These are phyloP conservation scores for Porodaedalea pini DNA, from an alignment of 1,284 basidiomycete species.

Conservation along the genomic window DNA sequence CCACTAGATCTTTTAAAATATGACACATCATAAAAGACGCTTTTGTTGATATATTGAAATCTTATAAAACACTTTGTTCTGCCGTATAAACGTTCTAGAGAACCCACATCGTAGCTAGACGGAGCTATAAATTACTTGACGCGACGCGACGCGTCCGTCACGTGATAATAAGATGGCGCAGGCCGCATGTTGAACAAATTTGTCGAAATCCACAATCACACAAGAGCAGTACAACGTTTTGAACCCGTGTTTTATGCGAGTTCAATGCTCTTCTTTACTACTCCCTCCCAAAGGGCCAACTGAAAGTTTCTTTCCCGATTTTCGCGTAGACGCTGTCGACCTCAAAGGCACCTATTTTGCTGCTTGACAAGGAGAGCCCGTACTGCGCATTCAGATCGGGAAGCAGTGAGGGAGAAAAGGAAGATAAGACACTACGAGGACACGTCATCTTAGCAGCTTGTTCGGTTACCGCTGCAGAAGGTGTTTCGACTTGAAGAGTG, in stretches of 20 bases:
- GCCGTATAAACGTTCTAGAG: too few relatives aligned
- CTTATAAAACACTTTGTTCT: too few relatives aligned
- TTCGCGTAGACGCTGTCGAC: conserved; percentile 24
- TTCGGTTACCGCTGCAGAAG: background rate
- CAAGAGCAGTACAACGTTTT: too few relatives aligned
- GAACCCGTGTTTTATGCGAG: too few relatives aligned
- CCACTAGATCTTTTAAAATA: too few relatives aligned
- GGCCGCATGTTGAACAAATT: too few relatives aligned
- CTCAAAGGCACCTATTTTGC: conserved; percentile 22
- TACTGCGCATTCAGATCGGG: conserved; percentile 19
- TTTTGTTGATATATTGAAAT: too few relatives aligned
- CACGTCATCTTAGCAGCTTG: background rate
- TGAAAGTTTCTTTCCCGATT: conserved; percentile 26
- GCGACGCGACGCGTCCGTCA: background rate
- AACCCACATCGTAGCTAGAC: too few relatives aligned
- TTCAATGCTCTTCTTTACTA: background rate
- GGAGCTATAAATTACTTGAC: too few relatives aligned
- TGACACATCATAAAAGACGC: too few relatives aligned
- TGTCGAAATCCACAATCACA: too few relatives aligned
- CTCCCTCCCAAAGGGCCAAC: background rate
- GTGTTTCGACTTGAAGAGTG: background rate
- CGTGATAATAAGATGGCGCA: background rate
- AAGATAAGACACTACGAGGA: background rate
- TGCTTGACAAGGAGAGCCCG: conserved; percentile 18
- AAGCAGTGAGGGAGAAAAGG: conserved; percentile 20